Base-by-base conservation (phyloP, 352 stramenopile species). In the Blastocystis sp. region DNA sequence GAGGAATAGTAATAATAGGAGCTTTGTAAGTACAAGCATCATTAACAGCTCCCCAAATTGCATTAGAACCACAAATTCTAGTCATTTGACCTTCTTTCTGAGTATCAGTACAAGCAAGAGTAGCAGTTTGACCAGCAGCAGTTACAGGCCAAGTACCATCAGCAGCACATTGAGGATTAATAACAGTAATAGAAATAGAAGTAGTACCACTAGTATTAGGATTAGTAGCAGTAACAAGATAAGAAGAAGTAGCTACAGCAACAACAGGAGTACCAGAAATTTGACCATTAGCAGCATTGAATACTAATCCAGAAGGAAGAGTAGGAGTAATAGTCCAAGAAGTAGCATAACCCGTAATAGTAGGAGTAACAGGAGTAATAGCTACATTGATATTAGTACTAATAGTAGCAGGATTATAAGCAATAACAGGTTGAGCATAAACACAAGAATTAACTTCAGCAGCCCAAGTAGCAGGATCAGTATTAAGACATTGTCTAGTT, bases 1-100 rank as follows among this genome's bases (percentile, higher is more conserved):
- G 33, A 21, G 2, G 7, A 30, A 27, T 62, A 62, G 19, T 13
- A 5, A 62, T 23, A 18, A 52, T 52, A 10, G 52, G 52, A 19
- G 52, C 52, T 21, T 52, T 62, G 37, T 49, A 62, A 32, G 48
- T 62, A 42, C 52, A 62, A 2, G 34, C 41, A 25, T 46, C 36
- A 24, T 41, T 42, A 10, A 35, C 13, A n/a, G 48, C 52, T 19
- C 9, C 52, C 52, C 52, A 62, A 10, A 28, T 32, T 13, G 39
- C 52, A 7, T 27, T 10, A 13, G 52, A 39, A 28, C 24, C 18
- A 21, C 52, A 62, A 2, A 31, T 19, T 21, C 52, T 39, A 19
- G n/a, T 52, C 13, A 27, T 10, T 7, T 43, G 35, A 19, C 52
- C 52, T 30, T 62, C 52, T 30, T 40, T 62, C 34, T 23, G 10